Conservation (phyloP, 2,329 filamentous ascomycete genomes). For the Diplodia seriata region DNA sequence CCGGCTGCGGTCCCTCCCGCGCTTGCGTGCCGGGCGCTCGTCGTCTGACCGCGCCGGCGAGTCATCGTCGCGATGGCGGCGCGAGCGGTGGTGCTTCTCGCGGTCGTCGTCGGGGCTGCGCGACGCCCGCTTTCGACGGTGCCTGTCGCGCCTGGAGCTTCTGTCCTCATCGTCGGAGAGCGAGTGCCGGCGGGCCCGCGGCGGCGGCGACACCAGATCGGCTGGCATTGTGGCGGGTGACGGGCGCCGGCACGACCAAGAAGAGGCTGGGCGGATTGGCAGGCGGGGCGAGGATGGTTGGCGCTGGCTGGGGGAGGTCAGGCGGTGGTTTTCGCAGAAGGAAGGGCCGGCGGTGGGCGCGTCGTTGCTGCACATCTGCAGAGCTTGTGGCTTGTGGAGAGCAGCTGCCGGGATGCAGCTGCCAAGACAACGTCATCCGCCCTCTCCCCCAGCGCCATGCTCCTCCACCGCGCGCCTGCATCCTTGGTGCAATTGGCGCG, state of each 20-base stretch:
- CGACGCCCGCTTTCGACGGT: conserved; percentile 39
- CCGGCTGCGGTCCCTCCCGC: conserved; percentile 2
- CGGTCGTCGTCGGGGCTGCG: conserved; percentile 36
- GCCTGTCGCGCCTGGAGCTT: conserved; percentile 2
- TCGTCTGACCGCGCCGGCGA: conserved; percentile 10
- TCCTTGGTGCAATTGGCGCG: conserved; percentile 23
- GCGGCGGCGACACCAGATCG: conserved; percentile 13
- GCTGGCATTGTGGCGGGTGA: conserved; percentile 9
- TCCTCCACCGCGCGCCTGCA: conserved; percentile 5
- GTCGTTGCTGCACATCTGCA: conserved; percentile 1
- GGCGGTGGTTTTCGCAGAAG: conserved; percentile 1
- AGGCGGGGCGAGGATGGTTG: background rate
- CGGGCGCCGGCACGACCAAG: background rate
- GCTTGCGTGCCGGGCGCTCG: conserved; percentile 6
- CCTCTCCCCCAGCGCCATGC: background rate
- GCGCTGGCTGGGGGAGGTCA: conserved; percentile 8
- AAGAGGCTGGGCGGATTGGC: conserved; percentile 6
- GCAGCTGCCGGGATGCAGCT: background rate
- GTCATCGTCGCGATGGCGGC: conserved; percentile 17
- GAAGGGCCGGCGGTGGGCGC: background rate
- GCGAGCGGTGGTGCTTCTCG: conserved; percentile 33
- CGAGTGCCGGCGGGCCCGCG: conserved; percentile 8
- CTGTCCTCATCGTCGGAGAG: conserved; percentile 19
- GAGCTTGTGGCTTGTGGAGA: background rate
- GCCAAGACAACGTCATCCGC: conserved; percentile 25